Evolutionary conservation across 78 protist genomes (phyloP).

Genomic region (Dictyostelium brefeldianum): DNA sequence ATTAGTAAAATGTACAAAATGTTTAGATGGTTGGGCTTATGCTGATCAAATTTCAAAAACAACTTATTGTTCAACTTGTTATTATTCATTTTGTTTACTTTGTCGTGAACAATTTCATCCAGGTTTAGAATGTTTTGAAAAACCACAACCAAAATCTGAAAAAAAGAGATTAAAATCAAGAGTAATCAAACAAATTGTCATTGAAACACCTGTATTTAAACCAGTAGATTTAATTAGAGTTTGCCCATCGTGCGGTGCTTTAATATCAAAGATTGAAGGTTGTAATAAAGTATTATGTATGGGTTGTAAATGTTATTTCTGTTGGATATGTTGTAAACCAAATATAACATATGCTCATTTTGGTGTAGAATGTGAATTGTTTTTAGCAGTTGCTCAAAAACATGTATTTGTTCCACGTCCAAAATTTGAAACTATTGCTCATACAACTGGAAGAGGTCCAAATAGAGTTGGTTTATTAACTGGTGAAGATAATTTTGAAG

Average conservation of each 20-base stretch:
- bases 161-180: no score
- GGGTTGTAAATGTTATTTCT: not conserved
- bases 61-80: not conserved
- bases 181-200: no score
- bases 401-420: no score
- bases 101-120: constrained; percentile 22
- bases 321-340: not conserved
- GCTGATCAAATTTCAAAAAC: not conserved
- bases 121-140: not conserved
- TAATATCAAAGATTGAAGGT: not conserved
- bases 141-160: no score
- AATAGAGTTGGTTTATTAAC: not conserved
- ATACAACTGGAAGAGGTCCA: no score
- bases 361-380: not conserved
- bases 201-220: no score
- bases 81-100: not conserved
- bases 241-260: not conserved
- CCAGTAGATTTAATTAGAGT: not conserved
- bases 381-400: no score
- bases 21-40: not conserved
- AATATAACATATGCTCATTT: not conserved
- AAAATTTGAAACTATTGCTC: no score
- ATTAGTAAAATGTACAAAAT: not conserved
- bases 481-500: no score
- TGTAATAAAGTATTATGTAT: not conserved